phyloP scores from a whole-genome alignment of 352 stramenopile genomes.

The Blastocystis sp. region DNA sequence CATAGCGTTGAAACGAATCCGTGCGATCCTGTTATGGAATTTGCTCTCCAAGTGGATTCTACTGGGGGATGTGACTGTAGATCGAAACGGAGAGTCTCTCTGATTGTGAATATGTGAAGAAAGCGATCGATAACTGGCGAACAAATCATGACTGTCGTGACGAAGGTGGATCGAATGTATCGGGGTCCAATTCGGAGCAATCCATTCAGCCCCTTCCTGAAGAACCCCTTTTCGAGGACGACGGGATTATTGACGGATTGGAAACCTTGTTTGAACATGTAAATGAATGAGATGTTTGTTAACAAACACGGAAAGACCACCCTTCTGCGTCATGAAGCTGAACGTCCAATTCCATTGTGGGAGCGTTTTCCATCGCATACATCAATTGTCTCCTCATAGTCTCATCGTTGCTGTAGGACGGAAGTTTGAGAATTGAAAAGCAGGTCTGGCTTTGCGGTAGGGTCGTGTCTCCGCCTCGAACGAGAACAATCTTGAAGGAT shows the following conservation, averaged over 20 bases:
- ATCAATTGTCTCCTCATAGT: constrained; percentile 23
- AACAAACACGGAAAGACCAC: constrained; percentile 1
- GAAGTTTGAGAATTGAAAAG: constrained; percentile 52
- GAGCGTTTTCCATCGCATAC: constrained; percentile 44
- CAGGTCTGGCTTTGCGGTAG: constrained; percentile 54
- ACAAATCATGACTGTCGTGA: too few relatives aligned
- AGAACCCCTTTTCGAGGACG: too few relatives aligned
- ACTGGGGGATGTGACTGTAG: too few relatives aligned
- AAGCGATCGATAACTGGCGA: neutral
- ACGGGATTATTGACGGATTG: too few relatives aligned
- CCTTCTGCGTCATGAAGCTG: constrained; percentile 54
- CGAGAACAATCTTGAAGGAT: constrained; percentile 46
- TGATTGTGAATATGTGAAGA: neutral
- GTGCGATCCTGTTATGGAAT: neutral
- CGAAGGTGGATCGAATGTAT: too few relatives aligned
- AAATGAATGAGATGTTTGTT: neutral
- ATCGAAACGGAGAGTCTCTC: too few relatives aligned
- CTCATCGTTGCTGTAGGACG: constrained; percentile 12
- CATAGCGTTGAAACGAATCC: neutral
- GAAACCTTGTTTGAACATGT: too few relatives aligned
- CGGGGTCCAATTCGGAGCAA: too few relatives aligned
- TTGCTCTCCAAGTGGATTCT: neutral
- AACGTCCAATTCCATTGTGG: constrained; percentile 55
- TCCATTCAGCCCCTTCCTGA: too few relatives aligned
- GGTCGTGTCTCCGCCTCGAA: neutral